These are phyloP conservation scores for Cladosporium sp. DNA, from an alignment of 2,329 filamentous ascomycete species.

Conservation along the genomic window DNA sequence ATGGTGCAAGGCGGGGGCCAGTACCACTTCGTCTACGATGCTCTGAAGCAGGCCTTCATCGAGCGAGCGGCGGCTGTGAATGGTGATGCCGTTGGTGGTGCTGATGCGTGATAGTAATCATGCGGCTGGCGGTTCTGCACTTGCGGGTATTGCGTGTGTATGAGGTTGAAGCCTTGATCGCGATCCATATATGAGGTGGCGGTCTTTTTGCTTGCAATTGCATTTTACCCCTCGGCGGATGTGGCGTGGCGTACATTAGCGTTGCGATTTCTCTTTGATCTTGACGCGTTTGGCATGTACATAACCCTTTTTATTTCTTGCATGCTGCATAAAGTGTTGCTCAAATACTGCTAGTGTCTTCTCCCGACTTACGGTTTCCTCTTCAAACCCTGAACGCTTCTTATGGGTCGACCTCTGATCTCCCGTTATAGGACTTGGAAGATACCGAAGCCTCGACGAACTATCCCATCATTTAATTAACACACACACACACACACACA, in stretches of 20 bases:
- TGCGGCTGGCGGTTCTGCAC: background rate
- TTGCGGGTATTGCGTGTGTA: background rate
- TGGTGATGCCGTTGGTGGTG: slow-evolving; percentile 3
- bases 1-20: slow-evolving; percentile 94
- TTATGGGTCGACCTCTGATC: background rate
- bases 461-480: background rate
- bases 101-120: background rate
- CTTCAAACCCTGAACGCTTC: background rate
- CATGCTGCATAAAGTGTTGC: background rate
- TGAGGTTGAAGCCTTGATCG: background rate
- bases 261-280: background rate
- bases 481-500: no score
- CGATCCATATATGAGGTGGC: background rate
- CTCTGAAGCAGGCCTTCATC: slow-evolving; percentile 72
- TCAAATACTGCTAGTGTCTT: background rate
- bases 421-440: background rate
- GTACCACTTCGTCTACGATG: slow-evolving; percentile 84
- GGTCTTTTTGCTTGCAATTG: background rate
- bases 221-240: background rate
- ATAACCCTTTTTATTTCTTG: background rate
- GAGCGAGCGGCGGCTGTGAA: slow-evolving; percentile 41
- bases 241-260: background rate
- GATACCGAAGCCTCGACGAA: background rate
- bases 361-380: background rate
- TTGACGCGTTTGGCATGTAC: background rate